A percentile compares a stretch with the other conserved stretches of the same genome.
Evolutionary conservation across 495 filamentous ascomycete species (phyloP).

Genomic region (Hypoxylon lenormandii): DNA sequence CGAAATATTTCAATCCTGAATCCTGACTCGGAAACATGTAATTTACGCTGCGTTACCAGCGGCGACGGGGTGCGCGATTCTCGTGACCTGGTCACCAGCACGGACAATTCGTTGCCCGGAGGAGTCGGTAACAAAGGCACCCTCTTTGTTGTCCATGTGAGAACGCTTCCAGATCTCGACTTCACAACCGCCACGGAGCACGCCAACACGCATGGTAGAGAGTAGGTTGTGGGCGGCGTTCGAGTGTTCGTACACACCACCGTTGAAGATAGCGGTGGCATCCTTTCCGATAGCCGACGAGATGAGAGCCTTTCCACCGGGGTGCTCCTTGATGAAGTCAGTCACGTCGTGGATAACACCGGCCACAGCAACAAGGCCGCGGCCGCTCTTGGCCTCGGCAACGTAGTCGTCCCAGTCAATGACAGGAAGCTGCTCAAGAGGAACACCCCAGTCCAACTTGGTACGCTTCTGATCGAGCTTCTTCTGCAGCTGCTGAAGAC

Average conservation of each 20-base stretch:
- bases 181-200: conserved; percentile 94
- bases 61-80: conserved; percentile 76
- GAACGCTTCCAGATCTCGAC: conserved; percentile 99
- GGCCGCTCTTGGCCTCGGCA: conserved; percentile 86
- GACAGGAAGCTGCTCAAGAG: conserved; percentile 92
- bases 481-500: conserved; percentile 97
- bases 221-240: conserved; percentile 98
- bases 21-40: neutral
- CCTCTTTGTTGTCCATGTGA: conserved; percentile 88
- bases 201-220: conserved; percentile 95
- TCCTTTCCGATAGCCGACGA: conserved; percentile 93
- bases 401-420: conserved; percentile 97
- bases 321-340: conserved; percentile 96
- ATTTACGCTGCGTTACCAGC: conserved; percentile 78
- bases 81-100: conserved; percentile 89
- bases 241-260: conserved; percentile 96
- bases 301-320: conserved; percentile 96
- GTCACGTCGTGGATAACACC: conserved; percentile 96
- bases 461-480: conserved; percentile 97
- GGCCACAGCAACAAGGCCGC: conserved; percentile 86
- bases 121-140: conserved; percentile 81
- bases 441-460: conserved; percentile 93
- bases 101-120: conserved; percentile 86
- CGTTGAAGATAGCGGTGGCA: conserved; percentile 98
- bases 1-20: neutral